Evolutionary conservation across 108 stramenopile genomes (phyloP).

Genomic region (Thalassiosira profunda): DNA sequence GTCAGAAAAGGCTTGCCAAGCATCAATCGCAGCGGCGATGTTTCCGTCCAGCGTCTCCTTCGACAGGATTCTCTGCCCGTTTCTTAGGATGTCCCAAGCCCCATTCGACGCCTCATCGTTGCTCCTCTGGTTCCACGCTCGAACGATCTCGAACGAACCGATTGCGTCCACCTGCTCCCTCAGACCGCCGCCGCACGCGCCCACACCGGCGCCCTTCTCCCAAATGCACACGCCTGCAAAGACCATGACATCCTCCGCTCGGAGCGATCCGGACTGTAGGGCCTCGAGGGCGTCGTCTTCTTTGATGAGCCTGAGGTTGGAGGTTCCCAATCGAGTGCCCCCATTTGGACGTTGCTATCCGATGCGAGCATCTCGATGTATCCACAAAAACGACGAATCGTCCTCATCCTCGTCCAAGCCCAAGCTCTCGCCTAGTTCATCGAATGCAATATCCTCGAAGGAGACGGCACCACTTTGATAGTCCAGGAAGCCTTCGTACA

Average conservation of each 20-base stretch:
- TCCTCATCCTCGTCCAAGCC: slow-evolving; percentile 10
- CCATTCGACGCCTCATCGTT: not conserved
- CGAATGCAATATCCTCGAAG: not conserved
- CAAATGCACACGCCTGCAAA: slow-evolving; percentile 42
- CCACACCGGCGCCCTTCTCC: slow-evolving; percentile 36
- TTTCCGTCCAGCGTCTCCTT: slow-evolving; percentile 24
- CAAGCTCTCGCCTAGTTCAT: slow-evolving; percentile 3
- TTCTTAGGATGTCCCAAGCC: slow-evolving; percentile 22
- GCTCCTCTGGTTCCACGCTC: too few relatives aligned
- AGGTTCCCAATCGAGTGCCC: slow-evolving; percentile 21
- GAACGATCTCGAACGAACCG: slow-evolving; percentile 19
- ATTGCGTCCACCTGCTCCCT: slow-evolving; percentile 39
- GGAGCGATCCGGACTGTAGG: slow-evolving; percentile 20
- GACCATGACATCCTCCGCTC: slow-evolving; percentile 25
- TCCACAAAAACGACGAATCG: slow-evolving; percentile 39
- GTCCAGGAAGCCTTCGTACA: slow-evolving; percentile 29
- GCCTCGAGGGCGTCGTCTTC: slow-evolving; percentile 32
- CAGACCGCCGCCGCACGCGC: slow-evolving; percentile 21
- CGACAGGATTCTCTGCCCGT: slow-evolving; percentile 19
- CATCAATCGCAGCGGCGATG: slow-evolving; percentile 20
- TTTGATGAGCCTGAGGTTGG: slow-evolving; percentile 19
- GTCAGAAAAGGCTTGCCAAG: slow-evolving; percentile 12
- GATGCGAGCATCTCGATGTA: slow-evolving; percentile 22
- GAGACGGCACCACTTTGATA: slow-evolving; percentile 3
- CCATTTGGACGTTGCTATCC: not conserved